phyloP scores from a whole-genome alignment of 306 rosid genomes.

The Pueraria montana region DNA sequence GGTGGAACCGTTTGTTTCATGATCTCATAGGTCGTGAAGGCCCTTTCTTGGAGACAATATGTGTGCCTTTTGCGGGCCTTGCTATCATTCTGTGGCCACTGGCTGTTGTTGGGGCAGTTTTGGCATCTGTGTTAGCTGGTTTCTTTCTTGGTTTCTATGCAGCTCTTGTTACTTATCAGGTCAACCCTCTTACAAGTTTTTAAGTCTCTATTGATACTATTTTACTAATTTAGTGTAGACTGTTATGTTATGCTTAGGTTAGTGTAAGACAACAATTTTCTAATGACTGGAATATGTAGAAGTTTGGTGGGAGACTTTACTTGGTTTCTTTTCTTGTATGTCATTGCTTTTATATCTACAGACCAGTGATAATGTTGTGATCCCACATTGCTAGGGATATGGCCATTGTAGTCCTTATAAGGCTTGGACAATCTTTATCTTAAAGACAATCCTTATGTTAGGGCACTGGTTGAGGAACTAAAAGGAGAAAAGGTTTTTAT shows the following conservation, averaged over 20 bases:
- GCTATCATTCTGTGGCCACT: slow-evolving; percentile 92
- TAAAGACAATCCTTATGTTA: too few relatives aligned
- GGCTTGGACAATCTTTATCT: neutral
- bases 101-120: slow-evolving; percentile 84
- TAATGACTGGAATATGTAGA: neutral
- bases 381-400: too few relatives aligned
- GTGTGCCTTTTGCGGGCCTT: slow-evolving; percentile 97
- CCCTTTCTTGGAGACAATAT: slow-evolving; percentile 98
- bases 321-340: neutral
- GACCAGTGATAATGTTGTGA: neutral
- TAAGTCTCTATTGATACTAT: neutral
- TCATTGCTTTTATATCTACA: neutral
- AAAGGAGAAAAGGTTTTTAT: too few relatives aligned
- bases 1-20: slow-evolving; percentile 93
- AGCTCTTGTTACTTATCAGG: slow-evolving; percentile 87
- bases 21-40: slow-evolving; percentile 99
- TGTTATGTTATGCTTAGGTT: neutral
- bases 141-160: slow-evolving; percentile 84
- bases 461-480: too few relatives aligned
- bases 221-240: neutral
- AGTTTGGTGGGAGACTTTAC: neutral
- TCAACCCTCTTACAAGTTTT: slow-evolving; percentile 42
- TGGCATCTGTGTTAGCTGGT: slow-evolving; percentile 73
- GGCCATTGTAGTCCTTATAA: too few relatives aligned
- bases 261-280: slow-evolving; percentile 13